Evolutionary conservation across 1,284 basidiomycete species (phyloP), one percentile per base, ranked within the genome.

Genomic region (Phellopilus nigrolimitatus): DNA sequence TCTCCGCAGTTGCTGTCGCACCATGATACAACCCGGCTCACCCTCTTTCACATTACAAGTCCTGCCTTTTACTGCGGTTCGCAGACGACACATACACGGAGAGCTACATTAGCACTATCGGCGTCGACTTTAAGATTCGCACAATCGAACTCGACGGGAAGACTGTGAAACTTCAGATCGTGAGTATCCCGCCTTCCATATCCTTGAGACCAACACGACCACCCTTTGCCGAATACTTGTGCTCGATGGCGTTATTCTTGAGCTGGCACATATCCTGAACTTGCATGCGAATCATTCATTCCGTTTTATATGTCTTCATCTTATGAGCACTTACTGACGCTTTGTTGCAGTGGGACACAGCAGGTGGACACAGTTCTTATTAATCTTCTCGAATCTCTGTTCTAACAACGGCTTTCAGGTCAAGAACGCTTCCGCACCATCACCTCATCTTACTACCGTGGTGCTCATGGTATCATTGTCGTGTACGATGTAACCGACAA

Each of bases 51-150:
- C 67, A 66, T 47, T 49, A 56, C 76, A 99, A 37, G 85, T 98
- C 95, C 43, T 99, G 97, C 78, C 78, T 99, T 56, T 84, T 99
- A 52, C 82, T 99, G 54, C 93, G 97, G 67, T 99, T 99, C 69
- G 95, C 95, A 63, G 97, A 99, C 72, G 97, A 99, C 71, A 95
- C 95, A 54, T 99, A 97, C 79, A 99, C 97, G 51, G 95, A 97
- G 71, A 94, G 90, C 65, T 99, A 98, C 74, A 98, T 99, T 71
- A 93, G 89, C 59, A 99, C 95, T 25, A 99, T 99, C 71, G 95
- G 95, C 59, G 93, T 99, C 55, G 97, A 99, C 77, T 99, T 99
- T 79, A 99, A 99, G 88, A 99, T 99, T 75, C 82, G 97, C 62
- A 99, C 97, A 43, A 98, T 99, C 69, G 97, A 99, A 72, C 80